Base-by-base conservation (phyloP, 2,329 filamentous ascomycete species). In the Trichoderma pleuroti region DNA sequence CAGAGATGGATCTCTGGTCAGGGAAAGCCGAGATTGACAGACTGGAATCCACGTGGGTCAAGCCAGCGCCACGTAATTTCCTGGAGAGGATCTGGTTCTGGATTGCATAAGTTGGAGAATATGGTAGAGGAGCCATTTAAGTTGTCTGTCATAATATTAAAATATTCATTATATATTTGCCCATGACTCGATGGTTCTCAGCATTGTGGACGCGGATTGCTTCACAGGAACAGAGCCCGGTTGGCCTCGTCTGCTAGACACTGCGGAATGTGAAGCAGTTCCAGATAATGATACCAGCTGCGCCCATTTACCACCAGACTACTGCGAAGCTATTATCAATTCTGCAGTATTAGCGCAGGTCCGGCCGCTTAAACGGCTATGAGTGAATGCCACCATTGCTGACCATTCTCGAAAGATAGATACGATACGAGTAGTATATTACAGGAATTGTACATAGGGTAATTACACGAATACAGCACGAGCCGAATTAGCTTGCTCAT, bases 1-100 rank as follows among this genome's bases (percentile, higher is more conserved):
- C 75, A 5, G 79, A 81, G 11, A 82, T 83, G 80, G 81, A 82
- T 65, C 69, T 82, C 0, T 82, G 81, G 81, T 81, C 79, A 18
- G 81, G 81, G 4, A 83, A 81, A 74, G 78, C 77, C 0, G 80
- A 82, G 72, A 76, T 82, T 71, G 81, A 82, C 72, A 68, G 77
- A 1, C 70, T 82, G 12, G 81, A 82, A 71, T 76, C 77, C 4
- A 79, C 77, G 3, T 82, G 81, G 81, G 76, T 75, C 16, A 78
- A 80, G 49, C 72, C 73, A 0, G 76, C 77, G 70, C 81, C 81
- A 9, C 74, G 76, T 52, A 83, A 82, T 68, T 78, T 81, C 70
- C 68, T 81, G 21, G 79, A 82, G 75, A 78, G 78, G 61, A 76
- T 82, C 2, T 82, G 81, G 80, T 81, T 81, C 57, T 82, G 81